Base-by-base conservation (phyloP, 176 grass and related monocot genomes). In the Oryza longistaminata region DNA sequence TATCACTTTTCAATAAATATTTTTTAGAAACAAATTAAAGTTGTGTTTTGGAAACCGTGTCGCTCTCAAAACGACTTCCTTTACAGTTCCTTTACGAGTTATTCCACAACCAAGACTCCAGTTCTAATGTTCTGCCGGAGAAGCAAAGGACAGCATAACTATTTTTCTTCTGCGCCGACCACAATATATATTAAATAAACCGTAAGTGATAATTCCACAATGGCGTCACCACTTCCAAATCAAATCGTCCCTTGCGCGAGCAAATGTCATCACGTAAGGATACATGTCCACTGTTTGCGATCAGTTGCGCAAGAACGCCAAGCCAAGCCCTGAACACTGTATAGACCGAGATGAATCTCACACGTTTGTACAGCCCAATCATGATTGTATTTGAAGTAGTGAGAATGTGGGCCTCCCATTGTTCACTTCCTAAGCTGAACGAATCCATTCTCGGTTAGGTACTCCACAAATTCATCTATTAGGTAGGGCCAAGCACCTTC, bases 401-500 rank as follows among this genome's bases (percentile, higher is more conserved):
- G 64, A 43, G 67, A 64, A 65, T 48, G 37, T n/a, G 15, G 15
- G 13, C 43, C 50, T 84, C 70, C 42, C 8, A 9, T 4, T n/a
- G 68, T 86, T 99, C 75, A 85, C 45, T 87, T 90, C 43, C 85
- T 91, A 48, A 52, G 81, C 29, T 88, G 97, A 34, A 91, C 92
- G 9, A 92, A 88, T 35, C 88, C 93, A 62, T 91, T 99, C 87
- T 94, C 97, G 2, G 81, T 90, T 76, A 99, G 75, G 80, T 96
- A 99, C 45, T 99, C 97, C 66, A 99, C 97, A 49, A 99, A 99
- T 82, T 99, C 97, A 42, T 99, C 97, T 74, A 99, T 94, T 64
- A 99, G 89, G 83, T 99, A 99, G 34, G 97, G 97, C 97, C 97
- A 99, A 73, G 97, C 97, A 66, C 97, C 97, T 82, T 99, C 93